Evolutionary conservation across 768 basidiomycete species (phyloP).

Genomic region (Collybia sp.): DNA sequence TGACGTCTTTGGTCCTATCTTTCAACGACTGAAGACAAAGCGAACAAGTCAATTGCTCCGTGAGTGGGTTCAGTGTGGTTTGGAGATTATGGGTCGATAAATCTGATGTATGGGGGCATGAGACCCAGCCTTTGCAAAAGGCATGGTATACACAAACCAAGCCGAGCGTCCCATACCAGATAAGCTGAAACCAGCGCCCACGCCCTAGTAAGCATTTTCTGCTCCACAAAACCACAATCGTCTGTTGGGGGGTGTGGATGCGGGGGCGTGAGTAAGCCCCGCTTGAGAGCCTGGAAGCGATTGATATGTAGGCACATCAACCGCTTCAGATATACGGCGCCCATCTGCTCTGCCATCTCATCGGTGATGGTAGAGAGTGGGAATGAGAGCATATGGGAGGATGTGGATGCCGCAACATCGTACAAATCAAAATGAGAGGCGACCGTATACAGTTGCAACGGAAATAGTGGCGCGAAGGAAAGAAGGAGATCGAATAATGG

Average conservation of each 20-base stretch:
- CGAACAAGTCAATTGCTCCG: too few relatives aligned
- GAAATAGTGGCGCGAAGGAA: slow-evolving; percentile 21
- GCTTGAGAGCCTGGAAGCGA: slow-evolving; percentile 76
- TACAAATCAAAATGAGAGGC: slow-evolving; percentile 29
- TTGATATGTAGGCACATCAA: slow-evolving; percentile 84
- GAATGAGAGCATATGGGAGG: slow-evolving; percentile 57
- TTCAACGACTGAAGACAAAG: too few relatives aligned
- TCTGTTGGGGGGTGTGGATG: slow-evolving; percentile 67
- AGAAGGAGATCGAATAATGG: slow-evolving; percentile 24
- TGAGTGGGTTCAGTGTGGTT: too few relatives aligned
- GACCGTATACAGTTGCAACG: slow-evolving; percentile 33
- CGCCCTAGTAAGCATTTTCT: slow-evolving; percentile 74
- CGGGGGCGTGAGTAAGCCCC: slow-evolving; percentile 70
- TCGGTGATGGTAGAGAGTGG: slow-evolving; percentile 66
- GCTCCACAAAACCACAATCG: slow-evolving; percentile 65
- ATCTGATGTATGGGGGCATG: too few relatives aligned
- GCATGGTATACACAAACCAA: slow-evolving; percentile 41
- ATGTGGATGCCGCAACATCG: slow-evolving; percentile 29
- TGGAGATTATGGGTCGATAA: too few relatives aligned
- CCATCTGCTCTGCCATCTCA: slow-evolving; percentile 63
- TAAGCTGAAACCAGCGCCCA: slow-evolving; percentile 83
- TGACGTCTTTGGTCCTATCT: too few relatives aligned
- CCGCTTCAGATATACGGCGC: slow-evolving; percentile 72
- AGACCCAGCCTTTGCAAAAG: too few relatives aligned
- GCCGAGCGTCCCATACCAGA: slow-evolving; percentile 79